Evolutionary conservation across 1,284 basidiomycete species (phyloP), one percentile per base, ranked within the genome.

Genomic region (Bondarzewia mesenterica): DNA sequence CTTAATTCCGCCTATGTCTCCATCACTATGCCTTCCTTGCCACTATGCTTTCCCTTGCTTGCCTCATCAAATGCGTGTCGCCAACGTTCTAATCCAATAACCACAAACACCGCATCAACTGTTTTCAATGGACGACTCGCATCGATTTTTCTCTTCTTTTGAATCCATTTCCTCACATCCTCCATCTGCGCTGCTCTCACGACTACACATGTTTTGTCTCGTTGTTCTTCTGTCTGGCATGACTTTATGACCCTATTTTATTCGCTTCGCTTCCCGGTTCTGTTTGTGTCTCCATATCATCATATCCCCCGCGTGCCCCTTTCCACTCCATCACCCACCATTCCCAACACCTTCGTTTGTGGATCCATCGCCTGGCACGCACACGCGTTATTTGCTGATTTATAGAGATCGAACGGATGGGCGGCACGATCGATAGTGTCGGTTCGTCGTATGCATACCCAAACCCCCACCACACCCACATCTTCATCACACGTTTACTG

Each of bases 191-290:
- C 66, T 71, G 54, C 54, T 55, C 54, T 55, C 46, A 54, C 48
- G 54, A 54, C 42, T 50, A 47, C 36, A 51, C 47, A 51, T 54
- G 52, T 73, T 73, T 75, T 73, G 78, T 81, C 77, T 80, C 77
- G 72, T 74, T 72, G 71, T 70, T 72, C 64, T 58, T 58, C 56
- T 48, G 61, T 67, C 71, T 76, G 76, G 69, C 69, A 71, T 67
- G 72, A 71, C 66, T 62, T 63, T 68, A 71, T 63, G 74, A 74
- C 69, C 62, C 70, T 73, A 71, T 62, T 58, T 71, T 69, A 70
- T 68, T 66, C 58, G 15, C 43, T 63, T 40, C 38, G 16, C 38
- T 27, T 62, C 61, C 60, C 54, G 53, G 55, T 68, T 65, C 65
- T 63, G 54, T 55, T 55, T 50, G 48, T 55, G 54, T 55, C 53